Conservation (phyloP, 768 basidiomycete species). For the Russula ochroleuca region DNA sequence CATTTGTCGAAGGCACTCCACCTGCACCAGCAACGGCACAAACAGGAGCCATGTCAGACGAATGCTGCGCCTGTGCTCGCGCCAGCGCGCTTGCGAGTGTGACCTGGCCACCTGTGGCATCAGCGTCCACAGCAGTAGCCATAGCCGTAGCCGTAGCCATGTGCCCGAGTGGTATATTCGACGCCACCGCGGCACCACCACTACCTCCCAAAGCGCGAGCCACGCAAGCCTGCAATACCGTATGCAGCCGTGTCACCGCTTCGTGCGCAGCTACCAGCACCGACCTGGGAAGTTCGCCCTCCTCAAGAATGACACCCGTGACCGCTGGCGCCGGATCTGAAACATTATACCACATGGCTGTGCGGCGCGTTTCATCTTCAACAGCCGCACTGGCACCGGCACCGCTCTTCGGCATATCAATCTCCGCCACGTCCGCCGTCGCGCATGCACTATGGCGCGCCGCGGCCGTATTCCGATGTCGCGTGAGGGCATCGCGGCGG, state of each 20-base stretch:
- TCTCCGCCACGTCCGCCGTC: slow-evolving; percentile 47
- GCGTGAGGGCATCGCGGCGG: slow-evolving; percentile 72
- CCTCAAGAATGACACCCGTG: slow-evolving; percentile 16
- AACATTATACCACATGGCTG: slow-evolving; percentile 64
- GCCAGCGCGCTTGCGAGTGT: slow-evolving; percentile 71
- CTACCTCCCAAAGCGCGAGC: slow-evolving; percentile 10
- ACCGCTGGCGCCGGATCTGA: slow-evolving; percentile 32
- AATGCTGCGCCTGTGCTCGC: slow-evolving; percentile 54
- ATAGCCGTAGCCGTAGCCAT: slow-evolving; percentile 26
- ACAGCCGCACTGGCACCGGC: slow-evolving; percentile 37
- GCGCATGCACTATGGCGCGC: slow-evolving; percentile 52
- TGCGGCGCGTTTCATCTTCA: slow-evolving; percentile 47
- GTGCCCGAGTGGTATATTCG: slow-evolving; percentile 12
- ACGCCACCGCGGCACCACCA: background rate
- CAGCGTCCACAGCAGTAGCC: slow-evolving; percentile 30
- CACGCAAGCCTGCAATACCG: slow-evolving; percentile 24
- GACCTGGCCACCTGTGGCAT: slow-evolving; percentile 55
- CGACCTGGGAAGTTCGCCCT: slow-evolving; percentile 26
- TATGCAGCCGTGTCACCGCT: slow-evolving; percentile 23
- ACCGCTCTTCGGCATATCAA: slow-evolving; percentile 50
- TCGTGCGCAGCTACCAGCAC: slow-evolving; percentile 25
- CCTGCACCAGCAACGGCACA: background rate
- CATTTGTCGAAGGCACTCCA: background rate
- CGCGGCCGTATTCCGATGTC: slow-evolving; percentile 59
- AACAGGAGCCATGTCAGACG: slow-evolving; percentile 7